Evolutionary conservation across 2,329 filamentous ascomycete genomes (phyloP), one percentile per base, ranked within the genome.

Genomic region (Emergomyces orientalis): DNA sequence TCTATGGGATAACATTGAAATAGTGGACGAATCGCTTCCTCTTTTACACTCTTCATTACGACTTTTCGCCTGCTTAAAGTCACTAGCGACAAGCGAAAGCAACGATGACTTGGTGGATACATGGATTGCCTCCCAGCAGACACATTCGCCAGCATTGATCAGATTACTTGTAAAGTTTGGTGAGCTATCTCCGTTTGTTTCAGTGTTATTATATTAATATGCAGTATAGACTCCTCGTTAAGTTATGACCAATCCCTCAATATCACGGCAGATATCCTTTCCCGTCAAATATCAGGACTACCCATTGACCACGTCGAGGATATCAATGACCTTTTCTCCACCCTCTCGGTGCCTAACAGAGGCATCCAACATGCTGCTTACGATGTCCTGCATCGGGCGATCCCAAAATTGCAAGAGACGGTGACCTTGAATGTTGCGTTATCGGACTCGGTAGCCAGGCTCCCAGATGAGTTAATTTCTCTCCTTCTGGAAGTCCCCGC

Each of bases 21-120:
- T 74, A 1, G 77, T 80, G 7, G 79, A 85, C 19, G 73, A 79
- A 14, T 78, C 80, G 5, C 70, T 90, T 0, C 84, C 89, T 0
- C 82, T 87, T 32, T 78, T 91, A 0, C 82, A 92, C 70, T 82
- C 88, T 5, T 90, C 90, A 0, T 78, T 97, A 32, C 88, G 87
- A 70, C 78, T 97, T 0, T 85, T 88, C 64, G 80, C 80, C 19
- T 79, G 80, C 0, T 72, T 97, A 1, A 83, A 86, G 65, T 79
- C 78, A 2, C 75, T 93, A 0, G 75, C 77, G 0, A 71, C 71
- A 25, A 71, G 71, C 9, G 88, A 92, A 22, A 82, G 87, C 1
- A 97, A 96, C 66, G 93, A 97, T 66, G 93, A 97, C 72, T 81
- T 97, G 0, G 77, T 86, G 17, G 92, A 97, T 69, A 85, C 86